phyloP scores from a whole-genome alignment of 352 stramenopile species.

The Phytophthora cajani region DNA sequence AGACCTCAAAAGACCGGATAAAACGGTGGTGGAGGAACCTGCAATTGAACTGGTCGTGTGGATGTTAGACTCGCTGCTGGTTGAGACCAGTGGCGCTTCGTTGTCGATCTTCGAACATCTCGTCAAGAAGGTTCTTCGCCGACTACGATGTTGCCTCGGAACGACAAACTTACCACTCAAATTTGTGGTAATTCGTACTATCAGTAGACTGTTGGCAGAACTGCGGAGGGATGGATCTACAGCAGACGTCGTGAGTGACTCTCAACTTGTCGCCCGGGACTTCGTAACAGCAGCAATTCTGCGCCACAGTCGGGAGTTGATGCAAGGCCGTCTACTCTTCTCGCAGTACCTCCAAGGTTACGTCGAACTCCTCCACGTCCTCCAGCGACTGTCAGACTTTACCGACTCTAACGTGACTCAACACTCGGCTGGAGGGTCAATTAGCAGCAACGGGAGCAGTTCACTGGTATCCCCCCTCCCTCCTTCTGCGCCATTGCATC shows the following conservation, averaged over 20 bases:
- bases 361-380: constrained; percentile 58
- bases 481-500: not conserved
- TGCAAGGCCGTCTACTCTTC: constrained; percentile 69
- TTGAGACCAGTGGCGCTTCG: not conserved
- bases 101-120: constrained; percentile 1
- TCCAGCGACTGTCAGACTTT: constrained; percentile 15
- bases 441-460: not conserved
- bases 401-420: not conserved
- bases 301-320: constrained; percentile 58
- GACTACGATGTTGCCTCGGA: constrained; percentile 40
- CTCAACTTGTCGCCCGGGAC: constrained; percentile 32
- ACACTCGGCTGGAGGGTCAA: not conserved
- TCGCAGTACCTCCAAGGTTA: constrained; percentile 78
- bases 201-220: constrained; percentile 49
- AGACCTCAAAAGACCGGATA: constrained; percentile 59
- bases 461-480: not conserved
- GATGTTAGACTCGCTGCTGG: constrained; percentile 62
- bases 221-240: not conserved
- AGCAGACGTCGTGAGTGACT: not conserved
- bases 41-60: constrained; percentile 81
- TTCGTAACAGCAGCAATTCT: constrained; percentile 60
- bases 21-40: constrained; percentile 55
- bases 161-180: constrained; percentile 74
- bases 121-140: constrained; percentile 17
- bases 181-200: constrained; percentile 55